These are phyloP conservation scores for Periconia macrospinosa DNA, from an alignment of 2,329 filamentous ascomycete genomes.

Conservation along the genomic window DNA sequence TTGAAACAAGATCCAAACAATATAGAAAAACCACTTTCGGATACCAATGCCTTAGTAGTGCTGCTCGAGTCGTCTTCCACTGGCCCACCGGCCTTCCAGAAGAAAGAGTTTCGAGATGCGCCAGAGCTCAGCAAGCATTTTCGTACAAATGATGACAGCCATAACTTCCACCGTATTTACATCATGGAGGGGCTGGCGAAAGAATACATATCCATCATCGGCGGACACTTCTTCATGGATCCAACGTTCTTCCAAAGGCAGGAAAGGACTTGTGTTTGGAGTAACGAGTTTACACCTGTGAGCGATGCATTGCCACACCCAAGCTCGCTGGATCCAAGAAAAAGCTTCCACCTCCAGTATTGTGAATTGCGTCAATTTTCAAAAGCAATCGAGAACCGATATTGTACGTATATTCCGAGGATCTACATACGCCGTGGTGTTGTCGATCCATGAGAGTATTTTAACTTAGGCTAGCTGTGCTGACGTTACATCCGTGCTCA, in stretches of 20 bases:
- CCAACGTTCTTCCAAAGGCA: constrained; percentile 36
- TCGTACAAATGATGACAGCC: constrained; percentile 3
- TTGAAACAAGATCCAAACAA: constrained; percentile 36
- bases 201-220: constrained; percentile 31
- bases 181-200: constrained; percentile 37
- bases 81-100: constrained; percentile 16
- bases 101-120: constrained; percentile 15
- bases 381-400: constrained; percentile 22
- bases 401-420: not conserved
- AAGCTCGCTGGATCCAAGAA: constrained; percentile 27
- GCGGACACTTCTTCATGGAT: constrained; percentile 38
- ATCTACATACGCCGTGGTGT: too few species aligned
- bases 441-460: too few species aligned
- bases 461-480: too few species aligned
- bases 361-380: constrained; percentile 38
- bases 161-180: constrained; percentile 28
- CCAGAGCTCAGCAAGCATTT: constrained; percentile 23
- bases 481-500: not conserved
- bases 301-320: constrained; percentile 38
- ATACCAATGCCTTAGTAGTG: constrained; percentile 26
- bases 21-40: constrained; percentile 14
- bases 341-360: constrained; percentile 35
- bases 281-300: constrained; percentile 37
- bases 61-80: constrained; percentile 23
- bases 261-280: constrained; percentile 40